phyloP scores from a whole-genome alignment of 495 filamentous ascomycete genomes.

The Polyplosphaeria fusca region DNA sequence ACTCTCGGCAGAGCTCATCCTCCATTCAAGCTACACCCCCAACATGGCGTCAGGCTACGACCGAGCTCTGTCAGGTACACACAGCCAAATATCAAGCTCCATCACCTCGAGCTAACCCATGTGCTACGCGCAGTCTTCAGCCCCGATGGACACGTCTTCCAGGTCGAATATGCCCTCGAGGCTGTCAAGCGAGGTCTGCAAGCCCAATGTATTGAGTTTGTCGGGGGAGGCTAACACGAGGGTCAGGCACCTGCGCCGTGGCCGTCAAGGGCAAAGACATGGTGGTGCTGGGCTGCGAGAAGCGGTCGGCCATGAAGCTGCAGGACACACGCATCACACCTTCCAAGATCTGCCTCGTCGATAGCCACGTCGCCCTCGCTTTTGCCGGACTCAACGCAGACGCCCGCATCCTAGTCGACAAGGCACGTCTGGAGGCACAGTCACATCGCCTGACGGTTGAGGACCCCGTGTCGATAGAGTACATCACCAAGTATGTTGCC shows the following conservation, averaged over 20 bases:
- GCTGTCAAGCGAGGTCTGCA: conserved; percentile 90
- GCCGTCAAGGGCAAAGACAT: conserved; percentile 94
- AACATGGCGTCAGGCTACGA: conserved; percentile 45
- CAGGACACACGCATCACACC: conserved; percentile 99
- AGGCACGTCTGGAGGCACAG: conserved; percentile 93
- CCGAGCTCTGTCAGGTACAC: conserved; percentile 43
- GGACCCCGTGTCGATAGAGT: conserved; percentile 95
- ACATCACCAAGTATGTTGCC: conserved; percentile 98
- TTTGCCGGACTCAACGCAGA: conserved; percentile 97
- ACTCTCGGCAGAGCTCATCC: neutral
- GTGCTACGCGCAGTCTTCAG: conserved; percentile 48
- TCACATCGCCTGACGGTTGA: conserved; percentile 97
- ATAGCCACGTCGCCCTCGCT: conserved; percentile 92
- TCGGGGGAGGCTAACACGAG: too few relatives aligned
- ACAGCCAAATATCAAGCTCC: neutral
- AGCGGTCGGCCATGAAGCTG: conserved; percentile 96
- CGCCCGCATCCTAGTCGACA: conserved; percentile 94
- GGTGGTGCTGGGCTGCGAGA: conserved; percentile 96
- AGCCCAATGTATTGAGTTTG: too few relatives aligned
- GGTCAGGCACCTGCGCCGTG: conserved; percentile 91
- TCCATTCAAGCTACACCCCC: neutral
- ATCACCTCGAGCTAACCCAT: conserved; percentile 17
- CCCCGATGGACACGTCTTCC: conserved; percentile 98
- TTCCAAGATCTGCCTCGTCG: conserved; percentile 92
- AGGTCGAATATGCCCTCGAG: conserved; percentile 98